Evolutionary conservation across 192 early-diverging fungal species (phyloP).

Genomic region (Podila epigama): DNA sequence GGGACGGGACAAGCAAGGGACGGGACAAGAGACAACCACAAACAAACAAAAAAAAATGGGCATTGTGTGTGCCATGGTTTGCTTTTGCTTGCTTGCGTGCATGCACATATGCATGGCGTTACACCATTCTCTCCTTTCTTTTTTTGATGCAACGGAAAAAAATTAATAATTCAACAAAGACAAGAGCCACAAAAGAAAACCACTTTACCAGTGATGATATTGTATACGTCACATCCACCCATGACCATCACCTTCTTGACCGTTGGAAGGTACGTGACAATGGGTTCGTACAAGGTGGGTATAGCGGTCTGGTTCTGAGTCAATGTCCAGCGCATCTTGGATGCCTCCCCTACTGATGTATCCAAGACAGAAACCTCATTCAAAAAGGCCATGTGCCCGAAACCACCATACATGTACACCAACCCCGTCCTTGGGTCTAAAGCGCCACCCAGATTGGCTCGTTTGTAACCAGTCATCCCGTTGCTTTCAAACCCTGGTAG

Average conservation of each 20-base stretch:
- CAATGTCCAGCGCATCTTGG: slow-evolving; percentile 17
- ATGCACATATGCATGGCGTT: too few species aligned
- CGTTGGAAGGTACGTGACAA: slow-evolving; percentile 23
- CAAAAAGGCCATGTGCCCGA: not conserved
- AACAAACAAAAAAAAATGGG: not conserved
- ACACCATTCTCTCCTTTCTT: too few species aligned
- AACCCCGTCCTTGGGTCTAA: slow-evolving; percentile 16
- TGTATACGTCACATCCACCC: not conserved
- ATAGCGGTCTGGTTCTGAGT: slow-evolving; percentile 1
- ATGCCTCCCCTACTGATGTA: not conserved
- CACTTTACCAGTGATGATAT: not conserved
- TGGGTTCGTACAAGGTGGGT: slow-evolving; percentile 14
- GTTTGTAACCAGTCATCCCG: slow-evolving; percentile 21
- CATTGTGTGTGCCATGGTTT: too few species aligned
- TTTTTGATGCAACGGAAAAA: too few species aligned
- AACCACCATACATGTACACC: slow-evolving; percentile 31
- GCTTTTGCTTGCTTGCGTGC: too few species aligned
- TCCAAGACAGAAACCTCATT: slow-evolving; percentile 14
- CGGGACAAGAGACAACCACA: not conserved
- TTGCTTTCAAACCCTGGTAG: not conserved
- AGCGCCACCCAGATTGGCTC: slow-evolving; percentile 24
- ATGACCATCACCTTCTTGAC: slow-evolving; percentile 11
- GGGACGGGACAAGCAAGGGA: too few species aligned
- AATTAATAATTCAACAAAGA: not conserved
- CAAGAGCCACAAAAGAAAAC: too few species aligned